These are phyloP conservation scores for Diplodia mutila DNA, from an alignment of 2,329 filamentous ascomycete genomes.

Conservation along the genomic window DNA sequence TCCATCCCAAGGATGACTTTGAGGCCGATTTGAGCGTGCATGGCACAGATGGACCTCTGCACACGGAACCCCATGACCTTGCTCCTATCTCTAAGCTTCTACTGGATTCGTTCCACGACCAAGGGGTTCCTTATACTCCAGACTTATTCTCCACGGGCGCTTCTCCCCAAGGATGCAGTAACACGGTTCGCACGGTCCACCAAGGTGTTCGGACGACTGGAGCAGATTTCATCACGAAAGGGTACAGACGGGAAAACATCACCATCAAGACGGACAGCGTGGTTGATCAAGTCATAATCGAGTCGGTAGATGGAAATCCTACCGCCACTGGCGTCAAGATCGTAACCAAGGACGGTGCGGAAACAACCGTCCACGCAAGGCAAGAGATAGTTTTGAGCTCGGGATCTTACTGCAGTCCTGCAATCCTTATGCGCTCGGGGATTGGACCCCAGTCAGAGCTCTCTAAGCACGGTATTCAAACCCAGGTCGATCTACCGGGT, in stretches of 20 bases:
- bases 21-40: slow-evolving; percentile 54
- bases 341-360: slow-evolving; percentile 48
- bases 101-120: slow-evolving; percentile 27
- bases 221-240: slow-evolving; percentile 47
- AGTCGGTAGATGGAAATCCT: slow-evolving; percentile 40
- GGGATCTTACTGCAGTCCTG: slow-evolving; percentile 40
- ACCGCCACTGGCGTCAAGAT: slow-evolving; percentile 53
- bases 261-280: slow-evolving; percentile 39
- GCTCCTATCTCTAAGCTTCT: slow-evolving; percentile 50
- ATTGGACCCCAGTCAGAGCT: slow-evolving; percentile 62
- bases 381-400: slow-evolving; percentile 42
- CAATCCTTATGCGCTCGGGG: slow-evolving; percentile 56
- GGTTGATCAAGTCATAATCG: slow-evolving; percentile 54
- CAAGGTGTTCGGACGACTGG: slow-evolving; percentile 38
- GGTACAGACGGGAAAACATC: slow-evolving; percentile 42
- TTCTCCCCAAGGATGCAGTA: slow-evolving; percentile 34
- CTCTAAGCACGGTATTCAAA: slow-evolving; percentile 55
- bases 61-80: slow-evolving; percentile 58
- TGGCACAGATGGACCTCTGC: slow-evolving; percentile 54
- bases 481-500: slow-evolving; percentile 60
- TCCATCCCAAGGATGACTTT: slow-evolving; percentile 63
- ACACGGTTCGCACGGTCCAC: slow-evolving; percentile 39
- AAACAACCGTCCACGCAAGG: slow-evolving; percentile 38
- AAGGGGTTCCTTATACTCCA: slow-evolving; percentile 27
- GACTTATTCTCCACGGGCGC: slow-evolving; percentile 29